Base-by-base conservation (phyloP, 768 basidiomycete genomes). In the Amanita rimosa region DNA sequence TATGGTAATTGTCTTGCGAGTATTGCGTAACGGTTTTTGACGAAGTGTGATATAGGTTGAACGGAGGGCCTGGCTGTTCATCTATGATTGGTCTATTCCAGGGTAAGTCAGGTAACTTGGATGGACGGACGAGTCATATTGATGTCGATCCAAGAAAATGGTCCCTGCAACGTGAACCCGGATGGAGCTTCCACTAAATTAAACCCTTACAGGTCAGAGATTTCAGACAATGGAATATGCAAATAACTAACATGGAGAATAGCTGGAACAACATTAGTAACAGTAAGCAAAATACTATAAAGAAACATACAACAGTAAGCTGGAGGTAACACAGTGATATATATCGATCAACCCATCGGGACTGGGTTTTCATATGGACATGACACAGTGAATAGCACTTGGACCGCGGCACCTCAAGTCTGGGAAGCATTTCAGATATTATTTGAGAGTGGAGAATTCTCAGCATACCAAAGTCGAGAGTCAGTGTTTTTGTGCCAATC, bases 181-280 rank as follows among this genome's bases (percentile, higher is more conserved):
- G 80, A 82, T 52, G 69, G 71, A 8, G 60, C 63, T 27, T 71
- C 73, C 2, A 81, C 79, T 0, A 64, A 60, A 14, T 54, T 78
- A 36, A 84, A 85, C 54, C 78, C 82, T 0, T 79, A 70, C 60
- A 81, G 78, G 77, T 76, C 29, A 29, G 51, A 24, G 37, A 4
- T 46, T 33, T 27, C n/a, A 13, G 4, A 38, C 38, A 36, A 27
- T 33, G 26, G 4, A 26, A 21, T 36, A 22, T 7, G 34, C 8
- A 9, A 11, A 11, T 14, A 19, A 21, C 49, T 26, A 53, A 26
- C 38, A 27, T 8, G 43, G 21, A 40, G 13, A 14, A 34, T 38
- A 79, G 81, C 49, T 85, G 83, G 83, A 84, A 83, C 55, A 78
- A 74, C 46, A 57, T 78, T 46, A 81, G 74, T 64, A 84, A 84